Conservation (phyloP, 768 basidiomycete genomes). For the Rhizopogon vinicolor region DNA sequence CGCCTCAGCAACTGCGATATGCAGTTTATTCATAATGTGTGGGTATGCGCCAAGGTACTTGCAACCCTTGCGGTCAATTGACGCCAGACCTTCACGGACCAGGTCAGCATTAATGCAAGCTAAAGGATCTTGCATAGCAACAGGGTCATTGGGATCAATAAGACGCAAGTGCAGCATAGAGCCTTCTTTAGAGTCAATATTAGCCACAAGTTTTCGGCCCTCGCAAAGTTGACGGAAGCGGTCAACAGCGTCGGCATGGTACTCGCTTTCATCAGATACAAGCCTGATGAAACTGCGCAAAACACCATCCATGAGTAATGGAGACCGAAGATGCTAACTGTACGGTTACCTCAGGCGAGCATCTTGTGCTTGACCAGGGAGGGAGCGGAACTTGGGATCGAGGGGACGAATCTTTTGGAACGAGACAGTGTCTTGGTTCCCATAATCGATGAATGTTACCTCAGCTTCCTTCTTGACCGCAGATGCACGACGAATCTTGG, state of each 20-base stretch:
- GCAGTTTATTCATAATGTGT: slow-evolving; percentile 58
- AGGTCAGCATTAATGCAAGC: slow-evolving; percentile 88
- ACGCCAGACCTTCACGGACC: slow-evolving; percentile 81
- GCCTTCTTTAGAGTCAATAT: slow-evolving; percentile 84
- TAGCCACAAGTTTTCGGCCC: slow-evolving; percentile 96
- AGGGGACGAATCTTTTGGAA: slow-evolving; percentile 87
- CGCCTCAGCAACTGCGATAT: slow-evolving; percentile 55
- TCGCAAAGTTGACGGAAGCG: slow-evolving; percentile 84
- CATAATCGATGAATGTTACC: slow-evolving; percentile 92
- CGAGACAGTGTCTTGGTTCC: slow-evolving; percentile 85
- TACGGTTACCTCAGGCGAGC: slow-evolving; percentile 72
- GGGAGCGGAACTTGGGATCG: slow-evolving; percentile 82
- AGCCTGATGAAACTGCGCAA: slow-evolving; percentile 77
- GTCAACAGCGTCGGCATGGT: slow-evolving; percentile 78
- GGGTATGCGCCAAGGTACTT: slow-evolving; percentile 71
- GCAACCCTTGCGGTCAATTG: slow-evolving; percentile 74
- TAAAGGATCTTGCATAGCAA: slow-evolving; percentile 59
- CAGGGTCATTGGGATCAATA: slow-evolving; percentile 81
- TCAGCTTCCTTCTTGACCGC: slow-evolving; percentile 91
- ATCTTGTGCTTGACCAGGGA: slow-evolving; percentile 93
- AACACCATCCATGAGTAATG: neutral
- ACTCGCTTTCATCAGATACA: slow-evolving; percentile 77
- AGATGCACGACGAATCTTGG: slow-evolving; percentile 82
- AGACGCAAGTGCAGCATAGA: slow-evolving; percentile 80
- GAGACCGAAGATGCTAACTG: neutral